Evolutionary conservation across 2,329 filamentous ascomycete species (phyloP).

Genomic region (Fusarium mundagurra): DNA sequence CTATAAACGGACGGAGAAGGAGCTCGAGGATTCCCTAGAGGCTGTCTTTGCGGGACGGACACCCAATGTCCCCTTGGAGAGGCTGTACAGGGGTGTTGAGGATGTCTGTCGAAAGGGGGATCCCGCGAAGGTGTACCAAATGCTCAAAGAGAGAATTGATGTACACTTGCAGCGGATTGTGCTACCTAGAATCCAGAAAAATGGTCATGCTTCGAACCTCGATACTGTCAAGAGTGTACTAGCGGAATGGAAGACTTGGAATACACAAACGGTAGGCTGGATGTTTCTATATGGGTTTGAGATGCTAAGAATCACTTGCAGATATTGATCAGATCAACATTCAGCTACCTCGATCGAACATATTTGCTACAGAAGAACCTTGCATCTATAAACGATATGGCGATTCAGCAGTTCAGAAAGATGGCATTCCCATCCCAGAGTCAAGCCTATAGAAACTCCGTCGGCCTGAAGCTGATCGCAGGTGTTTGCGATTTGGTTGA

Average conservation of each 20-base stretch:
- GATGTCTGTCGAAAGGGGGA: conserved; percentile 85
- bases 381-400: conserved; percentile 82
- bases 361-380: conserved; percentile 80
- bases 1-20: conserved; percentile 77
- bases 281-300: background rate
- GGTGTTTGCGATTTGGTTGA: conserved; percentile 80
- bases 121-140: conserved; percentile 72
- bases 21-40: conserved; percentile 77
- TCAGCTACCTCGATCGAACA: conserved; percentile 92
- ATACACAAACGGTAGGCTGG: conserved; percentile 72
- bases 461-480: conserved; percentile 49
- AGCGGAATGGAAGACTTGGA: conserved; percentile 80
- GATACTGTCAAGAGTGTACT: conserved; percentile 68
- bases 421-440: conserved; percentile 57
- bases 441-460: conserved; percentile 14
- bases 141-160: conserved; percentile 73
- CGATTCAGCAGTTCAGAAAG: conserved; percentile 77
- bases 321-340: conserved; percentile 84
- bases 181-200: conserved; percentile 62
- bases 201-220: conserved; percentile 64
- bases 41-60: conserved; percentile 75
- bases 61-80: conserved; percentile 80
- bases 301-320: conserved; percentile 47
- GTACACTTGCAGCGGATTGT: conserved; percentile 72
- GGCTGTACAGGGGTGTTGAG: conserved; percentile 90